phyloP scores from a whole-genome alignment of 805 yeast species.

The Candida ficus region DNA sequence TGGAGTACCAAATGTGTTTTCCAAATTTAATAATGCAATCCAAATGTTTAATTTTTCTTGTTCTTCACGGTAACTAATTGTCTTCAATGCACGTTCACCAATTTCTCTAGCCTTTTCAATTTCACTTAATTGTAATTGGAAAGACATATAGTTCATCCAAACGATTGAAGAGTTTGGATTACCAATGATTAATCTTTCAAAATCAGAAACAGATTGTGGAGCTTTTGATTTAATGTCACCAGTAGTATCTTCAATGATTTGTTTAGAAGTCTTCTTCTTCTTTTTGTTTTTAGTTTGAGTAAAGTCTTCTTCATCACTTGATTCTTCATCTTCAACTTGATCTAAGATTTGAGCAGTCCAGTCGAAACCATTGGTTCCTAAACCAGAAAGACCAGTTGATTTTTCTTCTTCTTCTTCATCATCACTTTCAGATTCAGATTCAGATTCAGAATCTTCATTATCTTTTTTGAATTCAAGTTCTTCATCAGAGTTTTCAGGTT shows the following conservation, averaged over 20 bases:
- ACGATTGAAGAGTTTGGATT: constrained; percentile 88
- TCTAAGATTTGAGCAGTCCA: constrained; percentile 92
- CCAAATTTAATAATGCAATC: constrained; percentile 93
- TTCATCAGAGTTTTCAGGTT: constrained; percentile 20
- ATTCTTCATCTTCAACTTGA: constrained; percentile 61
- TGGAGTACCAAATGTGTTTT: constrained; percentile 84
- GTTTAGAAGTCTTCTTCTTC: constrained; percentile 37
- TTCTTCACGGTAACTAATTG: constrained; percentile 87
- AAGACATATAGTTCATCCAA: constrained; percentile 99
- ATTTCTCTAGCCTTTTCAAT: constrained; percentile 91
- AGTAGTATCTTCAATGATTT: constrained; percentile 69
- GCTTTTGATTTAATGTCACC: constrained; percentile 77
- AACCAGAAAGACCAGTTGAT: constrained; percentile 38
- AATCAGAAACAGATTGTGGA: constrained; percentile 89
- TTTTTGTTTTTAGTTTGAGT: constrained; percentile 40
- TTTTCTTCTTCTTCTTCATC: constrained; percentile 26
- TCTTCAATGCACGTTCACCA: constrained; percentile 86
- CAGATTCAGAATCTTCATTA: constrained; percentile 21
- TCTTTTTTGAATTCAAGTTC: constrained; percentile 16
- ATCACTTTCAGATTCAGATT: constrained; percentile 19
- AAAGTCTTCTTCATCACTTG: constrained; percentile 45
- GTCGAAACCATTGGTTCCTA: constrained; percentile 85
- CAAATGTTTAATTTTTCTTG: constrained; percentile 90
- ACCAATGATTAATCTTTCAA: constrained; percentile 86
- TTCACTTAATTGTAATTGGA: constrained; percentile 92